Evolutionary conservation across 768 basidiomycete species (phyloP), one percentile per base, ranked within the genome.

Genomic region (Tricholoma bakamatsutake): DNA sequence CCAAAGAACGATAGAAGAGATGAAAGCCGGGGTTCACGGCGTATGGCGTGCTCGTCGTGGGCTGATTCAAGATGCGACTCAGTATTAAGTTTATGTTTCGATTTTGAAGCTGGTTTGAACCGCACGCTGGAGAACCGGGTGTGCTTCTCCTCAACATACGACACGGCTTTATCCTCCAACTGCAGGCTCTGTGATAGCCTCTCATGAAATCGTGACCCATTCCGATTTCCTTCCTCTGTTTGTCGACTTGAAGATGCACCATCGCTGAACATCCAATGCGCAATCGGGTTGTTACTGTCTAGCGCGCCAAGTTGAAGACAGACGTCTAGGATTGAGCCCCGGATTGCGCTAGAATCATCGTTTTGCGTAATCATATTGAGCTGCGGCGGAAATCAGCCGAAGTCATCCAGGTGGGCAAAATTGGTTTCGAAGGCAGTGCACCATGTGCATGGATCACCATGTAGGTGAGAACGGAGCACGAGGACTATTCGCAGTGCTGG

Each of bases 251-350:
- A 42, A 6, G 30, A 35, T 15, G 62, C 58, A 21, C 55, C 61
- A 48, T 71, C 69, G 43, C 61, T 61, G 57, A 71, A 71, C 59
- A 71, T 67, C 69, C 71, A 73, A 35, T 67, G 61, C 21, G 67
- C 68, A 31, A 71, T 57, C 37, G 62, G 57, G 54, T 64, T 71
- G 58, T 70, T 66, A 10, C 64, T 60, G 54, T 71, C 68, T 10
- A 73, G 62, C 1, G 66, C 68, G 15, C 70, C 71, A 9, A 73
- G 61, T 47, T 71, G 66, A 33, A 68, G 56, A 37, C 69, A 70
- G 52, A 63, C 67, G 52, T 73, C 69, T 50, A 68, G 63, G 5
- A 72, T 62, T 10, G 71, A 72, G 11, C 69, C 67, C 12, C 70
- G 66, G 24, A 70, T 55, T 13, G 59, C 56, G 51, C 61, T 59